Percentiles rank a stretch among this genome's conserved stretches.
Evolutionary conservation across 768 basidiomycete genomes (phyloP).

Genomic region (Harrya chromipes): DNA sequence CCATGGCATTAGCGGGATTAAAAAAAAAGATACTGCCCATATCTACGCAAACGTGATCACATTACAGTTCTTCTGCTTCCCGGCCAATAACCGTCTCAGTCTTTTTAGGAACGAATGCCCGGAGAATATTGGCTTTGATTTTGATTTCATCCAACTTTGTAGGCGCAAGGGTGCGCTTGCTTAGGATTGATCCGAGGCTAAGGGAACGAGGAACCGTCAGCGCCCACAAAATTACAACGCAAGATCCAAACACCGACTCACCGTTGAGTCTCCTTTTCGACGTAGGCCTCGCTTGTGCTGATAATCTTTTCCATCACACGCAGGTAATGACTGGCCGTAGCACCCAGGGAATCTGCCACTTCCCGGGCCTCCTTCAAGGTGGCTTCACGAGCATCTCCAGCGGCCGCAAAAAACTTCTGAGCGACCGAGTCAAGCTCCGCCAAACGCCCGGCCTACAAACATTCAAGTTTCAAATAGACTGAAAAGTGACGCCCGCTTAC

Average conservation of each 20-base stretch:
- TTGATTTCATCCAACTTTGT: conserved; percentile 91
- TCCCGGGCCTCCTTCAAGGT: conserved; percentile 63
- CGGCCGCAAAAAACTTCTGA: conserved; percentile 64
- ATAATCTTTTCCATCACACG: conserved; percentile 88
- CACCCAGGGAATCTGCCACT: conserved; percentile 48
- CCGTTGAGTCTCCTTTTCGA: conserved; percentile 86
- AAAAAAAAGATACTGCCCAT: conserved; percentile 10
- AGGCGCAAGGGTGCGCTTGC: conserved; percentile 71
- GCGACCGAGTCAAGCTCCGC: conserved; percentile 76
- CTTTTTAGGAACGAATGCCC: conserved; percentile 49
- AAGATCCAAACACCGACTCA: conserved; percentile 32
- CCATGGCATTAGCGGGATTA: conserved; percentile 20
- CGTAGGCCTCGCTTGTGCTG: conserved; percentile 65
- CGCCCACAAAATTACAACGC: background rate
- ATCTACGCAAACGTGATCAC: conserved; percentile 9
- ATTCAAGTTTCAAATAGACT: conserved; percentile 1
- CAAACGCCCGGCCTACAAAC: conserved; percentile 73
- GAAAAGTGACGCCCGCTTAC: conserved; percentile 34
- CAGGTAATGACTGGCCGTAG: conserved; percentile 71
- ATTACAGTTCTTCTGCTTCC: conserved; percentile 44
- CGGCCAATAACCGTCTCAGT: conserved; percentile 32
- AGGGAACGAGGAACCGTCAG: conserved; percentile 4
- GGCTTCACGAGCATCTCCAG: conserved; percentile 51
- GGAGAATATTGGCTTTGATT: conserved; percentile 84
- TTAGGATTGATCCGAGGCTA: conserved; percentile 74